Evolutionary conservation across 2,329 filamentous ascomycete genomes (phyloP), one percentile per base, ranked within the genome.

Genomic region (Clathrospora elynae): DNA sequence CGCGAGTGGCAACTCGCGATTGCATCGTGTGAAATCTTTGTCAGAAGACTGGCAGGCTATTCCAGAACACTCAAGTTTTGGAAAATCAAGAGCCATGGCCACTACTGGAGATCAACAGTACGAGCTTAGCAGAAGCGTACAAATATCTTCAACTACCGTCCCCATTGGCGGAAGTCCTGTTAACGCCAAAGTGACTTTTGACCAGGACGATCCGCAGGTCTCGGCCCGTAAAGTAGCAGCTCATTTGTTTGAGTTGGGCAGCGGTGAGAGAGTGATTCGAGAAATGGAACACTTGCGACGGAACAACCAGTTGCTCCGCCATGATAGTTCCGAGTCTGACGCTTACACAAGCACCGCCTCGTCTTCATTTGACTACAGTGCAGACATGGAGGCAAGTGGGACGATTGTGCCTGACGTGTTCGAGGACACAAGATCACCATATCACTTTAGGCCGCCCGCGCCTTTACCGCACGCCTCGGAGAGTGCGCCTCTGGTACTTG

Each of bases 351-450:
- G 66, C 46, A 42, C 64, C 16, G 64, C 66, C 3, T 53, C 49
- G 8, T 56, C 54, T 2, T 65, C 58, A 4, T 48, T 56, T 5
- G 61, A 61, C 4, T 59, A 66, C 42, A 59, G 47, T 13, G 51
- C 62, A 7, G 65, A 69, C 10, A 69, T 73, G 68, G 70, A 71
- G 49, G 69, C 70, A 7, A 73, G 70, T 30, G 71, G 71, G 8
- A 73, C 71, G 1, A 71, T 73, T 42, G 62, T 73, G 19, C 68
- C 70, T 25, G 67, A 71, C 10, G 46, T 49, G 9, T 48, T 51
- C 25, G 60, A 68, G 14, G 55, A 64, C 12, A 17, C 53, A 16
- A 58, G 36, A 42, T 64, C 62, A 8, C 59, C 65, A 19, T 56
- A 62, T 19, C 44, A 25, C 22, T 41, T 28, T 10, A 66, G 55